phyloP scores from a whole-genome alignment of 768 basidiomycete genomes.

The Hemileccinum rubropunctum region DNA sequence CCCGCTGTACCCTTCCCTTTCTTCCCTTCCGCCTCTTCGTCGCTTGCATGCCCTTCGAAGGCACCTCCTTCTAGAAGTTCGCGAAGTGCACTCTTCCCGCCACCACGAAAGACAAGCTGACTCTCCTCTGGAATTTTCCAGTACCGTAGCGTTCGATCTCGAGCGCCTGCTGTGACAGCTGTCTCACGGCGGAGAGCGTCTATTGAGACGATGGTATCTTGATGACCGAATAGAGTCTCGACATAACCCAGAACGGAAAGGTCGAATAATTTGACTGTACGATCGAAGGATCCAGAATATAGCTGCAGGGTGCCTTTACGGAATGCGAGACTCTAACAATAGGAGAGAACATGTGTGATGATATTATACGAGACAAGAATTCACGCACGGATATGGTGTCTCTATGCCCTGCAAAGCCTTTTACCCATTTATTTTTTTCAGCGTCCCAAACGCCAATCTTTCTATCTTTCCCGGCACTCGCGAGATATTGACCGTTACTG shows the following conservation, averaged over 20 bases:
- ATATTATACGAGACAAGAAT: conserved; percentile 35
- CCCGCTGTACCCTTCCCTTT: conserved; percentile 29
- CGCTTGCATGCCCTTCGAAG: conserved; percentile 53
- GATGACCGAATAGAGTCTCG: conserved; percentile 96
- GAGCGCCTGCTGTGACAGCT: conserved; percentile 82
- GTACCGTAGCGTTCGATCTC: conserved; percentile 89
- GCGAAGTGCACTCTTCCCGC: conserved; percentile 77
- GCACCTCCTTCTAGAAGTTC: conserved; percentile 80
- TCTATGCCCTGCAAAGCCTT: conserved; percentile 76
- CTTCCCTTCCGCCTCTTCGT: conserved; percentile 37
- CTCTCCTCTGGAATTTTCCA: conserved; percentile 97
- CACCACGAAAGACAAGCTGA: conserved; percentile 94
- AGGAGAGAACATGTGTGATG: background rate
- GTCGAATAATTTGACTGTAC: conserved; percentile 88
- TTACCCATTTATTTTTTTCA: conserved; percentile 71
- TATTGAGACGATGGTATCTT: conserved; percentile 77
- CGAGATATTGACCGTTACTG: conserved; percentile 79
- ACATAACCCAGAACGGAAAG: conserved; percentile 84
- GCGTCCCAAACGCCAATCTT: conserved; percentile 85
- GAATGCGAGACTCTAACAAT: conserved; percentile 67
- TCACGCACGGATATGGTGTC: conserved; percentile 64
- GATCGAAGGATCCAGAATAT: conserved; percentile 78
- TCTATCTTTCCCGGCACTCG: conserved; percentile 84
- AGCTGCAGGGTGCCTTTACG: conserved; percentile 69
- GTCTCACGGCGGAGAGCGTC: conserved; percentile 83